Conservation (phyloP, 805 yeast species). For the Kuraishia cidri region DNA sequence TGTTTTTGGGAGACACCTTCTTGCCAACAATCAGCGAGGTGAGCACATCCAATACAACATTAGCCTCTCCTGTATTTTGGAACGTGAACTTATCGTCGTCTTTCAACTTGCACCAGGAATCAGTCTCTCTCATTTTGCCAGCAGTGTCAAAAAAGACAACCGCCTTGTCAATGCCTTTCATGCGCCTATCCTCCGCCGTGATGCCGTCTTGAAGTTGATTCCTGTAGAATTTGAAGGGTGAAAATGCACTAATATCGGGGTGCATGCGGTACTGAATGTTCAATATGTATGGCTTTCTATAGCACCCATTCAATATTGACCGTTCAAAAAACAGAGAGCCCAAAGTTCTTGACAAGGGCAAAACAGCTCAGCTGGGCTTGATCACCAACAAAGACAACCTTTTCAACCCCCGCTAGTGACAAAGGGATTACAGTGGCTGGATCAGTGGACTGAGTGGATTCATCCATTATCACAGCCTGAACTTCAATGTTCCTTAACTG, state of each 20-base stretch:
- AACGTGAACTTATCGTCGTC: slow-evolving; percentile 51
- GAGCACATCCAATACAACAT: slow-evolving; percentile 34
- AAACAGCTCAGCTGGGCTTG: slow-evolving; percentile 69
- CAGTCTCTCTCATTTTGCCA: slow-evolving; percentile 35
- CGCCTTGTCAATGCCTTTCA: slow-evolving; percentile 42
- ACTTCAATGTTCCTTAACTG: slow-evolving; percentile 39
- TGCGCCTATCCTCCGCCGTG: slow-evolving; percentile 35
- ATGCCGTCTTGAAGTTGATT: slow-evolving; percentile 51
- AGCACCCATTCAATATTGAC: slow-evolving; percentile 51
- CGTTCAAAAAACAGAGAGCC: slow-evolving; percentile 65
- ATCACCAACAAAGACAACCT: slow-evolving; percentile 70
- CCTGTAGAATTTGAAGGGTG: slow-evolving; percentile 41
- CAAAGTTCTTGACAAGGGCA: slow-evolving; percentile 57
- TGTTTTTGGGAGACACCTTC: slow-evolving; percentile 35
- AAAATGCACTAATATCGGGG: slow-evolving; percentile 52
- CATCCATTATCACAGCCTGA: slow-evolving; percentile 73
- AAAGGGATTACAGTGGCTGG: slow-evolving; percentile 64
- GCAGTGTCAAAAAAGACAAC: slow-evolving; percentile 52
- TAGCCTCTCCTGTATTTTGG: slow-evolving; percentile 45
- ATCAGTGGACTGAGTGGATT: slow-evolving; percentile 70
- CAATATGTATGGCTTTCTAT: slow-evolving; percentile 54
- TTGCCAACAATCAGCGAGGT: slow-evolving; percentile 45
- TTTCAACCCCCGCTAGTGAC: slow-evolving; percentile 57
- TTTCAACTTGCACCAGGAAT: slow-evolving; percentile 27
- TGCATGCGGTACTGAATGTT: slow-evolving; percentile 67